phyloP scores from a whole-genome alignment of 805 yeast species.

The Ogataea henricii region DNA sequence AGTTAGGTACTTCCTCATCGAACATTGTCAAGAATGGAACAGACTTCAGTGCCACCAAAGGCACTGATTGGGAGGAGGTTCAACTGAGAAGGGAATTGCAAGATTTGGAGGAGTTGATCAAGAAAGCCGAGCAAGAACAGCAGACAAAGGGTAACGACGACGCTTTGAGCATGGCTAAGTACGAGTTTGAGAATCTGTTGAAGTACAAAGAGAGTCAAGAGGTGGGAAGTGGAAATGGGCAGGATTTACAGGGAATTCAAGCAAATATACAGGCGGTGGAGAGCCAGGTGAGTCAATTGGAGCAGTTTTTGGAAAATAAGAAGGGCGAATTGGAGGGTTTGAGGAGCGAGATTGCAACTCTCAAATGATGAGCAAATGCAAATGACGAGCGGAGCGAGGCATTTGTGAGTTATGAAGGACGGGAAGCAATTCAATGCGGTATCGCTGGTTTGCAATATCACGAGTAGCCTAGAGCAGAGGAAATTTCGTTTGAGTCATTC shows the following conservation, averaged over 20 bases:
- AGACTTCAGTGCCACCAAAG: conserved; percentile 69
- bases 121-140: conserved; percentile 53
- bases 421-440: too few species aligned
- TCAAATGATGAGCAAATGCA: conserved; percentile 15
- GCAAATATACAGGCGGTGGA: conserved; percentile 70
- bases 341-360: conserved; percentile 37
- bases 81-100: conserved; percentile 76
- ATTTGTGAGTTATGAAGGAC: too few species aligned
- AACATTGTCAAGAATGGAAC: conserved; percentile 48
- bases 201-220: conserved; percentile 72
- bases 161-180: conserved; percentile 37
- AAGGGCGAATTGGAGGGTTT: conserved; percentile 59
- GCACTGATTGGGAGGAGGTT: conserved; percentile 93
- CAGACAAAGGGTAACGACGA: conserved; percentile 36
- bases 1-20: conserved; percentile 52
- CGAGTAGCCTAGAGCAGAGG: too few species aligned
- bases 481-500: too few species aligned
- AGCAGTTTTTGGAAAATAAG: conserved; percentile 64
- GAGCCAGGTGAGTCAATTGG: conserved; percentile 72
- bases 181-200: conserved; percentile 80
- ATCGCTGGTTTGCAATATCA: too few species aligned
- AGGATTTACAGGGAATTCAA: conserved; percentile 53
- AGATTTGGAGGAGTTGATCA: conserved; percentile 68
- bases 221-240: conserved; percentile 35
- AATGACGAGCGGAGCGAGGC: background rate